These are phyloP conservation scores for Pleurotus tuber-regium DNA, from an alignment of 768 basidiomycete genomes.

Conservation along the genomic window DNA sequence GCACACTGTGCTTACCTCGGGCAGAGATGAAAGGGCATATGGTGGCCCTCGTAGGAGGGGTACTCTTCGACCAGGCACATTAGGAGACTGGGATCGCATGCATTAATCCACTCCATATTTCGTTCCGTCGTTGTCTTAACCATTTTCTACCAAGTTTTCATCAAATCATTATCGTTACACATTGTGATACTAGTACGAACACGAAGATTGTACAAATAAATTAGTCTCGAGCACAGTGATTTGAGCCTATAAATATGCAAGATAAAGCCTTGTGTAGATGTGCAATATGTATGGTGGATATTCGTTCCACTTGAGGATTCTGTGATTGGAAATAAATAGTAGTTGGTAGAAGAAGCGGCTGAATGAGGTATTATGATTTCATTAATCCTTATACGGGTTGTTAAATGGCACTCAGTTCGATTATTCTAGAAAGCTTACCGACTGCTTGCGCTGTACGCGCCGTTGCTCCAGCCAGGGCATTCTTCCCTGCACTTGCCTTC, in stretches of 20 bases:
- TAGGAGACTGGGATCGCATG: constrained; percentile 9
- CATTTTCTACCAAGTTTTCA: no score
- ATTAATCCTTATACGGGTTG: constrained; percentile 3
- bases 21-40: constrained; percentile 8
- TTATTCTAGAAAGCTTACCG: constrained; percentile 11
- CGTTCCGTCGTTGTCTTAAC: neutral
- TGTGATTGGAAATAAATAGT: no score
- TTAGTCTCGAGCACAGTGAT: no score
- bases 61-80: neutral
- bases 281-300: no score
- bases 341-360: no score
- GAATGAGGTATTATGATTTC: constrained; percentile 1
- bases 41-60: constrained; percentile 1
- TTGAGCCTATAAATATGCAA: no score
- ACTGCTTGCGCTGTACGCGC: constrained; percentile 13
- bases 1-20: constrained; percentile 12
- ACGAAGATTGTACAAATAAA: neutral
- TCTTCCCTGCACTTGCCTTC: constrained; percentile 13
- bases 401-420: no score
- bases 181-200: neutral
- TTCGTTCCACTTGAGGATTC: no score
- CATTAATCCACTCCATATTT: constrained; percentile 4
- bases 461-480: constrained; percentile 11
- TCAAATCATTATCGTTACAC: no score
- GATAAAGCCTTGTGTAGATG: no score